Percentiles rank a stretch among this genome's conserved stretches.
phyloP scores from a whole-genome alignment of 148 eudicot species.

The Vaccinium vitisidaea region DNA sequence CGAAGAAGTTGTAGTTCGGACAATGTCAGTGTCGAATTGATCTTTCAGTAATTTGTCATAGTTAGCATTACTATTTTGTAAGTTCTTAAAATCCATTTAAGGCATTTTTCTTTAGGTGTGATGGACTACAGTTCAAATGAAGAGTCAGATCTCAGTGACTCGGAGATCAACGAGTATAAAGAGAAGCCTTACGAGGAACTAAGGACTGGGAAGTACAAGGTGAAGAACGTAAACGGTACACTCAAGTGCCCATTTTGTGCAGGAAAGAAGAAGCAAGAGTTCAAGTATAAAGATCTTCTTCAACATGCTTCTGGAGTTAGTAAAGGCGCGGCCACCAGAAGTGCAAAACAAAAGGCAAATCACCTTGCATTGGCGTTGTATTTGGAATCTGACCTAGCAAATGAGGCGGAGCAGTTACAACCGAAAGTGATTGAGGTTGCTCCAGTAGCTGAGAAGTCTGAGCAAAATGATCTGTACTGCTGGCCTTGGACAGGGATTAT shows the following conservation, averaged over 20 bases:
- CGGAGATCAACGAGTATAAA: conserved; percentile 71
- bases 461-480: conserved; percentile 26
- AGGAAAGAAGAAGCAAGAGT: conserved; percentile 91
- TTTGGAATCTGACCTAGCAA: too few species aligned
- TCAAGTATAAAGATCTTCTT: too few species aligned
- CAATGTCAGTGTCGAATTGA: too few species aligned
- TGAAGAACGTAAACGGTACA: conserved; percentile 50
- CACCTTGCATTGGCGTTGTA: too few species aligned
- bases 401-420: too few species aligned
- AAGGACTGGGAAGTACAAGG: conserved; percentile 47
- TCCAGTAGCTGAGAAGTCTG: too few species aligned
- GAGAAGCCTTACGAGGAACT: conserved; percentile 66
- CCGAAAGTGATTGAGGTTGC: too few species aligned
- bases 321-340: too few species aligned
- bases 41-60: neutral
- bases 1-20: too few species aligned
- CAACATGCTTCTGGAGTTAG: too few species aligned
- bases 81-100: neutral
- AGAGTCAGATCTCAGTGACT: conserved; percentile 83
- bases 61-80: neutral
- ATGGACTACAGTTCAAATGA: conserved; percentile 68
- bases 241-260: conserved; percentile 84
- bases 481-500: conserved; percentile 80
- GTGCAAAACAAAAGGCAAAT: too few species aligned
- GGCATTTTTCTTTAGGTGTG: neutral